phyloP scores from a whole-genome alignment of 2,329 filamentous ascomycete genomes.

The Fusarium buharicum region DNA sequence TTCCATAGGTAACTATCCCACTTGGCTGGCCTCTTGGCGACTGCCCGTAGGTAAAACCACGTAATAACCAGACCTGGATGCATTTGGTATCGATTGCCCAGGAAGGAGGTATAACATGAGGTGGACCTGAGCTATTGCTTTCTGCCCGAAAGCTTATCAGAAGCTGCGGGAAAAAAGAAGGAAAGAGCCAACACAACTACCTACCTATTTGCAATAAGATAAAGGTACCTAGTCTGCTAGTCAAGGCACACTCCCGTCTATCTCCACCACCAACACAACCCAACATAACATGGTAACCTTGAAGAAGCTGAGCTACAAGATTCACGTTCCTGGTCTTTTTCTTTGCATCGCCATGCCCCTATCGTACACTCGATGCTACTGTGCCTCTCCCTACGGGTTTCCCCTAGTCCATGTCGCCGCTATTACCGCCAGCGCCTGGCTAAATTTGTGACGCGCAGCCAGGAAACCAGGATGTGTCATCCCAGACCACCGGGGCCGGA shows the following conservation, averaged over 20 bases:
- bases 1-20: background rate
- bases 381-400: slow-evolving; percentile 7
- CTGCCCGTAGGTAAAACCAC: background rate
- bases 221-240: background rate
- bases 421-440: slow-evolving; percentile 9
- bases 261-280: slow-evolving; percentile 2
- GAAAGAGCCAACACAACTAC: background rate
- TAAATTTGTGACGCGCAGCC: slow-evolving; percentile 13
- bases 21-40: background rate
- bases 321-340: slow-evolving; percentile 10
- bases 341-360: background rate
- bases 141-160: slow-evolving; percentile 2
- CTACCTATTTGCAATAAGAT: background rate
- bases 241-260: slow-evolving; percentile 5
- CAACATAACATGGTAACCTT: slow-evolving; percentile 2
- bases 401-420: slow-evolving; percentile 15
- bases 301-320: background rate
- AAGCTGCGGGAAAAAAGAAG: background rate
- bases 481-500: slow-evolving; percentile 15
- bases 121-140: background rate
- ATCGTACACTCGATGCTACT: slow-evolving; percentile 10
- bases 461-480: slow-evolving; percentile 22
- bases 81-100: background rate
- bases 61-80: background rate
- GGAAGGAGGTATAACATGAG: background rate